Evolutionary conservation across 257 asterid genomes (phyloP).

Genomic region (Pogostemon cablin): DNA sequence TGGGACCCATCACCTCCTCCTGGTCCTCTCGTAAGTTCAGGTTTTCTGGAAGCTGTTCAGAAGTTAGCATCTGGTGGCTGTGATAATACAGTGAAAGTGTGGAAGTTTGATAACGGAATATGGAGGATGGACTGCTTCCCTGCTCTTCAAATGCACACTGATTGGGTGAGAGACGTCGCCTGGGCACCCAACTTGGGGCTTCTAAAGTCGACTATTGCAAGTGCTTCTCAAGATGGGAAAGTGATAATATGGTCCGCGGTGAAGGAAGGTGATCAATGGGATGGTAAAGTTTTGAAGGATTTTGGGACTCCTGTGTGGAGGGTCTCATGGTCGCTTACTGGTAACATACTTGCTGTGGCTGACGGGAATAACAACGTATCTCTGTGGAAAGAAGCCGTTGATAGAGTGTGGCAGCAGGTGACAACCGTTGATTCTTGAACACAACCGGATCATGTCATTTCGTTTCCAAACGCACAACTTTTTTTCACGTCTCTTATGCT

Average conservation of each 20-base stretch:
- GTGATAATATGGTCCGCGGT: slow-evolving; percentile 58
- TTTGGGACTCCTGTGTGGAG: slow-evolving; percentile 64
- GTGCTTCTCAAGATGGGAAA: slow-evolving; percentile 65
- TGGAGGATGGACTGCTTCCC: slow-evolving; percentile 80
- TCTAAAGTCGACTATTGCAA: slow-evolving; percentile 68
- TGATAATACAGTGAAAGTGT: slow-evolving; percentile 67
- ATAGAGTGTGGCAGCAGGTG: slow-evolving; percentile 71
- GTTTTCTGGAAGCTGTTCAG: slow-evolving; percentile 47
- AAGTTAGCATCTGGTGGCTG: slow-evolving; percentile 76
- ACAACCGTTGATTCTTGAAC: slow-evolving; percentile 51
- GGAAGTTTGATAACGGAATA: slow-evolving; percentile 59
- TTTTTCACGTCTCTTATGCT: background rate
- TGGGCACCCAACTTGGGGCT: slow-evolving; percentile 79
- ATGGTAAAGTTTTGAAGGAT: slow-evolving; percentile 59
- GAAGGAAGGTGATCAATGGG: slow-evolving; percentile 67
- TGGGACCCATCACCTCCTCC: slow-evolving; percentile 74
- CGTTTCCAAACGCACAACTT: background rate
- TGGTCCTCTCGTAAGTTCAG: slow-evolving; percentile 55
- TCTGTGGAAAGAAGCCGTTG: slow-evolving; percentile 70
- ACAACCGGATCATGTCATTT: background rate
- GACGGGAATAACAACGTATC: slow-evolving; percentile 61
- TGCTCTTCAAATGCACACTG: slow-evolving; percentile 62
- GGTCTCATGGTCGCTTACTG: slow-evolving; percentile 78
- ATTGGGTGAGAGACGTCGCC: slow-evolving; percentile 75
- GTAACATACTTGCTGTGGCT: slow-evolving; percentile 71